A percentile compares a stretch with the other conserved stretches of the same genome.
Conservation (phyloP, 2,329 filamentous ascomycete species). For the Mycosphaerelloides madeirae region DNA sequence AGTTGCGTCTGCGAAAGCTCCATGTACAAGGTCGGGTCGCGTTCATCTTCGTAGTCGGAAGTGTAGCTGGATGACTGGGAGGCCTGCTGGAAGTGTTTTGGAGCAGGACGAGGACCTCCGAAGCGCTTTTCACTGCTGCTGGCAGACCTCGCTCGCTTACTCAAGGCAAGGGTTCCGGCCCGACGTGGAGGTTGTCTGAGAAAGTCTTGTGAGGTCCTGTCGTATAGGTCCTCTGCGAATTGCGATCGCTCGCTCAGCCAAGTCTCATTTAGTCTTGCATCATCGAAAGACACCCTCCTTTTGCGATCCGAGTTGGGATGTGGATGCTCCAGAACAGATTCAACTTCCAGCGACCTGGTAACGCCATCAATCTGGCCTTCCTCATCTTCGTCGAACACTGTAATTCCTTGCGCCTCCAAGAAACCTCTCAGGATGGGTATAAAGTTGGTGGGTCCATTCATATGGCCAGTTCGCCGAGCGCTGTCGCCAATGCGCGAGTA, state of each 20-base stretch:
- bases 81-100: constrained; percentile 15
- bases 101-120: constrained; percentile 9
- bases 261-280: constrained; percentile 51
- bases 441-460: constrained; percentile 19
- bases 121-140: constrained; percentile 13
- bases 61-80: constrained; percentile 13
- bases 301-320: constrained; percentile 24
- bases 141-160: constrained; percentile 20
- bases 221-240: constrained; percentile 5
- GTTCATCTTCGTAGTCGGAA: constrained; percentile 14
- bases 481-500: constrained; percentile 69
- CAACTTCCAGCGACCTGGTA: constrained; percentile 10
- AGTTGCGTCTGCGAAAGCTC: constrained; percentile 25
- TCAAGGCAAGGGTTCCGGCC: constrained; percentile 6
- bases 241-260: constrained; percentile 35
- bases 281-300: constrained; percentile 54
- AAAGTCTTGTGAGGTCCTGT: constrained; percentile 7
- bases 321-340: constrained; percentile 1
- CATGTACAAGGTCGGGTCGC: constrained; percentile 19
- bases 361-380: constrained; percentile 34
- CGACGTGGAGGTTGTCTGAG: constrained; percentile 19
- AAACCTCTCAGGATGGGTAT: constrained; percentile 25
- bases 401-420: constrained; percentile 24
- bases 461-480: constrained; percentile 21
- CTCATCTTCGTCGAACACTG: constrained; percentile 22